Conservation (phyloP, 805 yeast species). For the Candida saitoana region DNA sequence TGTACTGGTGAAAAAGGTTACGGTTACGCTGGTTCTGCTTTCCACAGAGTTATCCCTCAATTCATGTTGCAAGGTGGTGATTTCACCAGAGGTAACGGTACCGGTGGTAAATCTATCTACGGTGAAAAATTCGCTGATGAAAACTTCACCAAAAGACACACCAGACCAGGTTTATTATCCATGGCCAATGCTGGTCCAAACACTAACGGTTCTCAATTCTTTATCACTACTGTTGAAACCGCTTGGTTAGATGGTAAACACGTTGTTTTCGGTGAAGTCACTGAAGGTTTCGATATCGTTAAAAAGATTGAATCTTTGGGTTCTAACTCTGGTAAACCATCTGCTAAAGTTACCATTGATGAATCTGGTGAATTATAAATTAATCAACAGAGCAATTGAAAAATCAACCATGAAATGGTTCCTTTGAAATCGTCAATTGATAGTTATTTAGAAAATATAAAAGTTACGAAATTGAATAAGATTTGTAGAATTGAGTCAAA, state of each 20-base stretch:
- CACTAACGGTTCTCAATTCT: conserved; percentile 90
- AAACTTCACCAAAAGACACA: conserved; percentile 71
- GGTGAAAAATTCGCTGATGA: conserved; percentile 64
- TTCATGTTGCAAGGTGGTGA: conserved; percentile 89
- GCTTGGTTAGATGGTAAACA: conserved; percentile 80
- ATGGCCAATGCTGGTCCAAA: conserved; percentile 95
- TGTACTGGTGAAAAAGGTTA: conserved; percentile 93
- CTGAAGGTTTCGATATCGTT: conserved; percentile 58
- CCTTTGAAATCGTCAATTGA: no score
- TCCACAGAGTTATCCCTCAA: conserved; percentile 96
- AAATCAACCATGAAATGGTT: no score
- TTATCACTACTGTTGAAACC: conserved; percentile 75
- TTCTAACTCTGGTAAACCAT: conserved; percentile 62
- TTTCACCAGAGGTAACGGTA: conserved; percentile 67
- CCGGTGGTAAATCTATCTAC: conserved; percentile 88
- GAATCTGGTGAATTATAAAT: conserved; percentile 52
- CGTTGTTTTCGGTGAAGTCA: conserved; percentile 75
- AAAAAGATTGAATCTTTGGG: conserved; percentile 63
- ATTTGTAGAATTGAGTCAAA: no score
- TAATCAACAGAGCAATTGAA: no score
- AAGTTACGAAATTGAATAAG: no score
- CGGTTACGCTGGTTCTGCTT: conserved; percentile 79
- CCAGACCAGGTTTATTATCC: conserved; percentile 75
- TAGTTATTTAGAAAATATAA: no score
- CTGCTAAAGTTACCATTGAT: conserved; percentile 59